Evolutionary conservation across 2,329 filamentous ascomycete species (phyloP), one percentile per base, ranked within the genome.

Genomic region (Diaporthe helianthi): DNA sequence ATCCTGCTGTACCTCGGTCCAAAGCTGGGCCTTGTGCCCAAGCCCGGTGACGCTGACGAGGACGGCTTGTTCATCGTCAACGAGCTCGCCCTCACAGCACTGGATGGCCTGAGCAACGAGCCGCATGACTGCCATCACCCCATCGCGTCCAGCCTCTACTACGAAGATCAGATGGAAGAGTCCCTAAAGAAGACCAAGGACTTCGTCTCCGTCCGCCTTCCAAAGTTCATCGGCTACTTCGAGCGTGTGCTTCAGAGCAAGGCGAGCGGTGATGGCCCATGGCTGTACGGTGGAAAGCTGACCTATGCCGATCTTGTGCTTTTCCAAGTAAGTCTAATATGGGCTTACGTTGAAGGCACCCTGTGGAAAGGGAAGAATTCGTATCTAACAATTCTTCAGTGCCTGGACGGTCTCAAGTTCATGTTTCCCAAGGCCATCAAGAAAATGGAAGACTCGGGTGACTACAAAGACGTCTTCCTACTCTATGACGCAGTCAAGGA

Each of bases 111-210:
- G 55, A 87, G 87, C 75, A 89, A 90, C 73, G 92, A 94, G 80
- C 78, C 88, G 0, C 92, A 94, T 76, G 91, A 94, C 74, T 89
- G 87, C 31, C 92, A 95, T 77, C 92, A 95, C 75, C 92, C 92
- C 1, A 81, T 93, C 64, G 84, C 87, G 1, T 76, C 81, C 0
- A 76, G 78, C 1, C 76, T 86, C 5, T 91, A 90, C 77, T 95
- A 94, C 74, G 91, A 93, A 75, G 90, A 94, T 31, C 92, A 95
- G 79, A 93, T 90, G 77, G 81, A 83, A 0, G 92, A 93, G 76
- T 83, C 89, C 19, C 80, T 89, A 75, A 83, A 82, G 69, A 86
- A 84, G 71, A 84, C 87, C 10, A 81, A 81, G 51, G 84, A 89
- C 67, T 93, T 89, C 69, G 81, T 89, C 10, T 79, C 84, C 66